Evolutionary conservation across 768 basidiomycete species (phyloP).

Genomic region (Psilocybe tampanensis): DNA sequence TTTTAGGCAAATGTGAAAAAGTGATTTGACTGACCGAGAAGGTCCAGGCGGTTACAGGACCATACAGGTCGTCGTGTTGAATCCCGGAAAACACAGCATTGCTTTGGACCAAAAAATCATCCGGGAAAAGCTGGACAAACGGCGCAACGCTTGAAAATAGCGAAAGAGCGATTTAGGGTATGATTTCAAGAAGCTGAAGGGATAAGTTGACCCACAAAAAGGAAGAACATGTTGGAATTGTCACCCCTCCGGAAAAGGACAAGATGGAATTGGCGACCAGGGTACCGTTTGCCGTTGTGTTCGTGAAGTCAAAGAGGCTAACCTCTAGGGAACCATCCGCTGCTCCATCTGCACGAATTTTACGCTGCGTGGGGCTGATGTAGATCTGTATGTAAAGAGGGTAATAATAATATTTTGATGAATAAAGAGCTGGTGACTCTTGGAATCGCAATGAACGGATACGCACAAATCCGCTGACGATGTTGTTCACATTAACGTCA

Average conservation of each 20-base stretch:
- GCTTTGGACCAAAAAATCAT: constrained; percentile 23
- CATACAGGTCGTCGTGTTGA: constrained; percentile 28
- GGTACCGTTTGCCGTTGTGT: constrained; percentile 27
- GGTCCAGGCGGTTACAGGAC: constrained; percentile 21
- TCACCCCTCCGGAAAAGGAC: constrained; percentile 21
- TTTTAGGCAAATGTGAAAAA: not conserved
- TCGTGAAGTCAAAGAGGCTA: constrained; percentile 29
- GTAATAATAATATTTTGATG: too few relatives aligned
- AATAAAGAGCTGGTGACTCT: too few relatives aligned
- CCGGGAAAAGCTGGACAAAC: constrained; percentile 25
- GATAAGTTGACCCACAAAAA: constrained; percentile 24
- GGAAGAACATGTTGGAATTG: constrained; percentile 22
- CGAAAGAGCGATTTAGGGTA: too few relatives aligned
- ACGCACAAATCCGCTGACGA: constrained; percentile 20
- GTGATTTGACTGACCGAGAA: constrained; percentile 14
- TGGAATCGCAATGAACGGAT: too few relatives aligned
- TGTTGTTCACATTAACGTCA: constrained; percentile 21
- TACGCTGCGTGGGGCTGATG: constrained; percentile 27
- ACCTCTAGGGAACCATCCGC: constrained; percentile 22
- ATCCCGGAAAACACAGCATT: constrained; percentile 29
- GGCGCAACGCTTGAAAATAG: constrained; percentile 23
- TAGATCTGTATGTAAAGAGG: constrained; percentile 19
- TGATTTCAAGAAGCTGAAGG: too few relatives aligned
- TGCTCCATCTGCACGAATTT: constrained; percentile 27
- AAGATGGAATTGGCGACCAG: constrained; percentile 25